Conservation (phyloP, 257 asterid genomes). For the Solanum peruvianum region DNA sequence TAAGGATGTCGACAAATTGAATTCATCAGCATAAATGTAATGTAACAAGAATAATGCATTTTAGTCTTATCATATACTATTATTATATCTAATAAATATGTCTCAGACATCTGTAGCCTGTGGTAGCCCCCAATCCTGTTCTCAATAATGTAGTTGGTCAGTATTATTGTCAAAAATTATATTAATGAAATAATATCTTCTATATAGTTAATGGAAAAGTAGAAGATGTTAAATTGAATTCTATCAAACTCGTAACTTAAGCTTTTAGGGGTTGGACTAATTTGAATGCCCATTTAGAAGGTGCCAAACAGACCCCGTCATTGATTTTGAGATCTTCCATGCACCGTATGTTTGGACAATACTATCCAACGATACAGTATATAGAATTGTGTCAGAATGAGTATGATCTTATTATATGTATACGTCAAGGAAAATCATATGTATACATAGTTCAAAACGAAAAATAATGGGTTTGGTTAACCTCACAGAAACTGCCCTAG, state of each 20-base stretch:
- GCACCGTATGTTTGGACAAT: not conserved
- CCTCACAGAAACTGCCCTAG: not conserved
- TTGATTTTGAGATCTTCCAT: not conserved
- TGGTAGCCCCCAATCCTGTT: not conserved
- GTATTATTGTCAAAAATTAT: not conserved
- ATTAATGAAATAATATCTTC: not conserved
- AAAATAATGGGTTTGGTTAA: not conserved
- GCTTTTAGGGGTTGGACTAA: not conserved
- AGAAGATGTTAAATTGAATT: not conserved
- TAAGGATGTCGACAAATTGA: not conserved
- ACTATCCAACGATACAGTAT: not conserved
- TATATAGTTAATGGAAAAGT: not conserved
- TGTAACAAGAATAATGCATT: not conserved
- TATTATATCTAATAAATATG: not conserved
- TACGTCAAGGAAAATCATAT: not conserved
- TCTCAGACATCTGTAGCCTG: not conserved
- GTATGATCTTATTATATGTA: not conserved
- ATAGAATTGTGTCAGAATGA: not conserved
- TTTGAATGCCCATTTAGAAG: not conserved
- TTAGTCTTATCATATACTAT: not conserved
- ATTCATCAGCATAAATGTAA: not conserved
- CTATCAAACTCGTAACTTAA: not conserved
- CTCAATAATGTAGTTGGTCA: not conserved
- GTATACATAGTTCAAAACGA: not conserved
- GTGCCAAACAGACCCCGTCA: not conserved